Percentiles rank a stretch among this genome's conserved stretches.
phyloP scores from a whole-genome alignment of 164 flowering plant genomes.

The Hamamelis virginiana region DNA sequence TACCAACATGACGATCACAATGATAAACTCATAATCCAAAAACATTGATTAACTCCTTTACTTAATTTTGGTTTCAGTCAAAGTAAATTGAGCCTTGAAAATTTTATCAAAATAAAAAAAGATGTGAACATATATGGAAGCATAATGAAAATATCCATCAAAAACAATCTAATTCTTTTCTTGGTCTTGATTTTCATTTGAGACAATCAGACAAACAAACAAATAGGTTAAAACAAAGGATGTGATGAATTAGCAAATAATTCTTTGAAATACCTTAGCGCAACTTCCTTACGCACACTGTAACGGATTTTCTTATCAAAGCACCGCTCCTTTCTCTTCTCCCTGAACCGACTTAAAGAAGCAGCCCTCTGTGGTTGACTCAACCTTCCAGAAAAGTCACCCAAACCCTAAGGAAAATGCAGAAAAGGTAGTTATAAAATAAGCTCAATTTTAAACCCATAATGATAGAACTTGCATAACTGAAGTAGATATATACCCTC shows the following conservation, averaged over 20 bases:
- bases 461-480: not conserved
- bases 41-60: too few species aligned
- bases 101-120: too few species aligned
- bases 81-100: too few species aligned
- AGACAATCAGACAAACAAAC: too few species aligned
- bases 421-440: not conserved
- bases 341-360: slow-evolving; percentile 65
- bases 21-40: too few species aligned
- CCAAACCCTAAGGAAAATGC: slow-evolving; percentile 28
- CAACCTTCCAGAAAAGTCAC: slow-evolving; percentile 42
- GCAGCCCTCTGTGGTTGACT: slow-evolving; percentile 65
- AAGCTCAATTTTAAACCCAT: not conserved
- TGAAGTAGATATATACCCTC: slow-evolving; percentile 26
- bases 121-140: too few species aligned
- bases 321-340: slow-evolving; percentile 78
- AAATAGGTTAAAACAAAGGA: too few species aligned
- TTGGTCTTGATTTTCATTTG: too few species aligned
- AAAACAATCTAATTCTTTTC: too few species aligned
- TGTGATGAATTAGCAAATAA: not conserved
- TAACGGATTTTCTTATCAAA: slow-evolving; percentile 85
- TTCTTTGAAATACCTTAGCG: slow-evolving; percentile 49
- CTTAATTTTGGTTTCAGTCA: too few species aligned
- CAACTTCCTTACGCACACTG: slow-evolving; percentile 77
- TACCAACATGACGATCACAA: too few species aligned
- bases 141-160: too few species aligned